A percentile compares a stretch with the other conserved stretches of the same genome.
Conservation (phyloP, 257 asterid species). For the Parsonsia alboflavescens region DNA sequence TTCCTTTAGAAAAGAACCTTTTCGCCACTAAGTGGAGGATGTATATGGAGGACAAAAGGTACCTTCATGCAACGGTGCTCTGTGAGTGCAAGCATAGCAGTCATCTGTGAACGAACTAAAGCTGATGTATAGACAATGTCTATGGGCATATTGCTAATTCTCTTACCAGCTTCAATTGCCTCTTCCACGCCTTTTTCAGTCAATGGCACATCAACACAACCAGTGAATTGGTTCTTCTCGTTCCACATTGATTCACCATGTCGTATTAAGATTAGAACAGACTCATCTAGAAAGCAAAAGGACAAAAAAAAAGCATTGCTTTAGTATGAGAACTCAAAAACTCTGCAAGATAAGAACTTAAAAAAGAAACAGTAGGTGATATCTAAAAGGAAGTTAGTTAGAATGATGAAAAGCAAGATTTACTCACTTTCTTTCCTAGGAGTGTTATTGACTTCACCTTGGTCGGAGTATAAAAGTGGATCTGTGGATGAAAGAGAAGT, state of each 20-base stretch:
- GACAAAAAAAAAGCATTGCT: neutral
- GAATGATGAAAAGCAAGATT: neutral
- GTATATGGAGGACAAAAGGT: neutral
- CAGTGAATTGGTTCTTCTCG: slow-evolving; percentile 86
- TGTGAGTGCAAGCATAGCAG: slow-evolving; percentile 89
- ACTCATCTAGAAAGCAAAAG: slow-evolving; percentile 41
- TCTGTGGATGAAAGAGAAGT: slow-evolving; percentile 16
- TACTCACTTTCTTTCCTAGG: slow-evolving; percentile 44
- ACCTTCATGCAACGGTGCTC: slow-evolving; percentile 85
- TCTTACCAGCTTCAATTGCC: slow-evolving; percentile 91
- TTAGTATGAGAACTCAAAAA: slow-evolving; percentile 5
- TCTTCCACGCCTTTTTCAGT: slow-evolving; percentile 75
- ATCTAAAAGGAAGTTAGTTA: neutral
- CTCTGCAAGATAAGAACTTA: neutral
- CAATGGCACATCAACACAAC: slow-evolving; percentile 92
- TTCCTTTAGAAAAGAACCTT: neutral
- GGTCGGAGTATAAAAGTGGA: slow-evolving; percentile 27
- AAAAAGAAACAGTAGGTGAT: neutral
- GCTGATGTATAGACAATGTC: slow-evolving; percentile 80
- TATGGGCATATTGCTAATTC: slow-evolving; percentile 69
- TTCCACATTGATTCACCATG: slow-evolving; percentile 99
- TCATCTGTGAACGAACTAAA: slow-evolving; percentile 88
- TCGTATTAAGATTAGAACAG: slow-evolving; percentile 65
- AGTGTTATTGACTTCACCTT: slow-evolving; percentile 11
- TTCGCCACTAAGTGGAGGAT: neutral